Evolutionary conservation across 306 rosid species (phyloP), one percentile per base, ranked within the genome.

Genomic region (Cicer arietinum): DNA sequence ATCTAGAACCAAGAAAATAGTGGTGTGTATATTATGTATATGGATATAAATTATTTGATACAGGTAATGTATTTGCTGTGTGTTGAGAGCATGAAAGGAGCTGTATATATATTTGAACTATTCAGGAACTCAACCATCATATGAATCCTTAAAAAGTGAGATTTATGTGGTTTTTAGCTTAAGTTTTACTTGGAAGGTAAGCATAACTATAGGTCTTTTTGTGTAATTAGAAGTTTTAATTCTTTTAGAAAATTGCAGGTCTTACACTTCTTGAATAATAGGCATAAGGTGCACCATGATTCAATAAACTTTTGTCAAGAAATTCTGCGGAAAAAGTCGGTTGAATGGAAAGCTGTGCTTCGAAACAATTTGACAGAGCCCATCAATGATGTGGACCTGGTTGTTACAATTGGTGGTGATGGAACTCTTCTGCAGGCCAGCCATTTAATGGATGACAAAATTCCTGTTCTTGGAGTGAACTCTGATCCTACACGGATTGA

Each of bases 391-490:
- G 90, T 94, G 59, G 98, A 94, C 76, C 76, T 94, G 75, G 92
- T 94, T 73, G 84, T 91, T 45, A 83, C 98, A 39, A 74, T 94
- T 78, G 98, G 98, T 52, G 98, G 97, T 37, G 98, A 90, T 84
- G 98, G 98, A 69, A 90, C 98, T 43, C 89, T 94, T 74, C 75
- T 94, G 71, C 96, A 87, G 73, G 95, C 95, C 41, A 90, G 96
- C 80, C 93, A 94, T 91, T 90, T 85, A 69, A 79, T 90, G 77
- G 93, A 94, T 67, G 90, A 90, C 71, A 81, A 83, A 6, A 74
- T 90, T 84, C 96, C 97, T 9, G 76, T 91, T 80, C 88, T 94
- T n/a, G 98, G 98, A 73, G 95, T 94, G 78, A 94, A 94, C 80
- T 94, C 98, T 45, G 98, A 90, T 79, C 97, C 98, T 59, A 90